phyloP scores from a whole-genome alignment of 345 rosid species.

The Sisymbrium irio region DNA sequence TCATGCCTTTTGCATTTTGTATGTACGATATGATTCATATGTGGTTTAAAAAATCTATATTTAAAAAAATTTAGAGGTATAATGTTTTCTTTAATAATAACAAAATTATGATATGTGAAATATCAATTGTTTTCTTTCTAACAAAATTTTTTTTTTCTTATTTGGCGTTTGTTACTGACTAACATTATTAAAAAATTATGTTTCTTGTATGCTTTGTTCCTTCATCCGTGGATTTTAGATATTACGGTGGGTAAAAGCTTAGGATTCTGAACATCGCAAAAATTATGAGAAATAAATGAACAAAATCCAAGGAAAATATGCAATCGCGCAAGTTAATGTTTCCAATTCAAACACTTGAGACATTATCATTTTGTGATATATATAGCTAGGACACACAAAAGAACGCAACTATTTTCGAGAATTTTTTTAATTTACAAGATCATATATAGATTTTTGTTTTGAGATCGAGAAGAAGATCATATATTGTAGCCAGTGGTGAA shows the following conservation, averaged over 20 bases:
- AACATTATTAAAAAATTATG: too few relatives aligned
- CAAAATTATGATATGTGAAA: too few relatives aligned
- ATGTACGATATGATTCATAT: background rate
- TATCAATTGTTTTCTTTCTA: too few relatives aligned
- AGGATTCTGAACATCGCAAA: background rate
- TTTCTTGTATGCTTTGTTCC: too few relatives aligned
- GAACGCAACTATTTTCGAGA: background rate
- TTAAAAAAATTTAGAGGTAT: background rate
- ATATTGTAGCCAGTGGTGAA: too few relatives aligned
- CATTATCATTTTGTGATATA: background rate
- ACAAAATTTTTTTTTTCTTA: too few relatives aligned
- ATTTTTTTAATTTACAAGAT: background rate
- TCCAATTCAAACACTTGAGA: background rate
- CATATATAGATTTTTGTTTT: too few relatives aligned
- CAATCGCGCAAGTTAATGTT: background rate
- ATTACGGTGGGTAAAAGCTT: too few relatives aligned
- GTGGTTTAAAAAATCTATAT: background rate
- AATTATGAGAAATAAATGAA: background rate
- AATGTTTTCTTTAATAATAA: too few relatives aligned
- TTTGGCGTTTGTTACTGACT: too few relatives aligned
- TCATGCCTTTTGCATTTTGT: background rate
- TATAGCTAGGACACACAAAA: background rate
- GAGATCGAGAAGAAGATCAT: background rate
- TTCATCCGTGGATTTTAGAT: too few relatives aligned
- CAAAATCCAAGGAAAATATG: background rate